Base-by-base conservation (phyloP, 2,329 filamentous ascomycete species). In the Cordyceps javanica region DNA sequence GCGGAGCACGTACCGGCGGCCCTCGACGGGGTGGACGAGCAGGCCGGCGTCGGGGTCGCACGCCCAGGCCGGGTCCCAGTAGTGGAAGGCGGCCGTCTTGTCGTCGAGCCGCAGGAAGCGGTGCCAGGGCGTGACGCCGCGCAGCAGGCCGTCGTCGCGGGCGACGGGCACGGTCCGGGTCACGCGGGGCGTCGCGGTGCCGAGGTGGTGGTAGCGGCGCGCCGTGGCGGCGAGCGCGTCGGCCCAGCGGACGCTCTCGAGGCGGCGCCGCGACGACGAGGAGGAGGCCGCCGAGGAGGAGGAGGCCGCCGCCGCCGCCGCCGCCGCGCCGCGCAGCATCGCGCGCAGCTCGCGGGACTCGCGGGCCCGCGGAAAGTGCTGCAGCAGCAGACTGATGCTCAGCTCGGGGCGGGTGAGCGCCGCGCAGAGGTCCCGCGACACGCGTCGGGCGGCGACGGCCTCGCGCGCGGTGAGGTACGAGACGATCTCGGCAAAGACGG, bases 401-500 rank as follows among this genome's bases (percentile, higher is more conserved):
- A 79, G 70, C 39, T 73, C 69, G 14, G 73, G 69, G 55, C 77
- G 74, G 44, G 75, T 73, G 62, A 87, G 83, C 9, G 77, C 76
- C 14, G 67, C 64, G 36, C 74, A 67, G 74, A 81, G 82, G 10
- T 68, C 65, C 39, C 69, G 74, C 19, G 76, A 83, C 36, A 86
- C 77, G 23, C 74, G 74, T 52, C 81, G 82, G 64, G 76, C 80
- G 49, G 74, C 69, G 16, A 85, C 65, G 54, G 77, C 69, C 60
- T 85, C 81, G 19, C 64, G 68, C 2, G 82, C 74, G 1, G 76
- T 67, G 16, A 87, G 72, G 61, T 78, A 66, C 2, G 64, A 70
- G 36, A 81, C 59, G 55, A 87, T 70, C 50, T 83, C 72, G 59
- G 83, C 72, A 62, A 87, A 85, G 48, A 87, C 66, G 54, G 84